A percentile compares a stretch with the other conserved stretches of the same genome.
phyloP scores from a whole-genome alignment of 352 stramenopile genomes.

The Phytopythium mirpurense region DNA sequence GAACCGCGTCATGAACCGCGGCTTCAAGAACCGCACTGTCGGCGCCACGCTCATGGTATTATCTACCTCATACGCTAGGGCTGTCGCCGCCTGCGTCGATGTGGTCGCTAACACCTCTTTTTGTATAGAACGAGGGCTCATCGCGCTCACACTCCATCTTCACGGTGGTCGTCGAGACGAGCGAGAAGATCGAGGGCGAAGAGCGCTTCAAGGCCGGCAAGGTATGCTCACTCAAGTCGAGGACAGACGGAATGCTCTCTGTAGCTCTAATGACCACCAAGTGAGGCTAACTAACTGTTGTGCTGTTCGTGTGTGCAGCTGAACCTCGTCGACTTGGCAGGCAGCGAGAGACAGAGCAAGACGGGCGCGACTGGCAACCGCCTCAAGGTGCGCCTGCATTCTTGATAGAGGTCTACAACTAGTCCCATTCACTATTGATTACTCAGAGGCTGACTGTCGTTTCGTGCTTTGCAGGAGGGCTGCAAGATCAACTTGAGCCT shows the following conservation, averaged over 20 bases:
- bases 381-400: constrained; percentile 63
- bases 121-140: constrained; percentile 65
- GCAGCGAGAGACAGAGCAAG: constrained; percentile 82
- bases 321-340: constrained; percentile 81
- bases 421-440: too few relatives aligned
- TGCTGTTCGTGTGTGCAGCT: constrained; percentile 32
- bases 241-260: too few relatives aligned
- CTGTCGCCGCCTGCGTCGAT: background rate
- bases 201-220: constrained; percentile 83
- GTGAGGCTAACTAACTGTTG: background rate
- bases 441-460: too few relatives aligned
- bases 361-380: constrained; percentile 74
- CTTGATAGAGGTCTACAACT: too few relatives aligned
- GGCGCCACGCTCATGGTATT: constrained; percentile 80
- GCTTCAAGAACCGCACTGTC: constrained; percentile 83
- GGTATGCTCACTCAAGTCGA: too few relatives aligned
- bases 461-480: too few relatives aligned
- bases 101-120: background rate
- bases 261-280: too few relatives aligned
- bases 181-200: constrained; percentile 64
- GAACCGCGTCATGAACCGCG: constrained; percentile 74
- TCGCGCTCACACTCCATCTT: constrained; percentile 86
- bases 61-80: background rate
- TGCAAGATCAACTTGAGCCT: constrained; percentile 86
- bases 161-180: constrained; percentile 77